Conservation (phyloP, 2,329 filamentous ascomycete species). For the Neurospora sp. region DNA sequence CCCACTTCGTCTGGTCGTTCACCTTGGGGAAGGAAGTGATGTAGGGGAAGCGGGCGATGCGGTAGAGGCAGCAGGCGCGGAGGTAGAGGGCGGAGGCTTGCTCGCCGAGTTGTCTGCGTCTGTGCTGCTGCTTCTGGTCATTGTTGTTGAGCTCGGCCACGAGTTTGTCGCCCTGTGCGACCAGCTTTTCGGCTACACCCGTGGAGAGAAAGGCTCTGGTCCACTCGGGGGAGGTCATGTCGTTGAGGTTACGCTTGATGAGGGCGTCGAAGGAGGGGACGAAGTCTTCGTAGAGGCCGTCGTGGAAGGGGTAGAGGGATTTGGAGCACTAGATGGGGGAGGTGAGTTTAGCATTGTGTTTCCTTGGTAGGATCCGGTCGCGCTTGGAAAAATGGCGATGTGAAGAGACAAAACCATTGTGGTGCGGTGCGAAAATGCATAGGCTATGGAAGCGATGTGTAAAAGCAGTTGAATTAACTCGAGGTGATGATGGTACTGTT, state of each 20-base stretch:
- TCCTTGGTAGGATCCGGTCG: neutral
- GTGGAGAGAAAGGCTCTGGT: constrained; percentile 50
- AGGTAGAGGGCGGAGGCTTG: constrained; percentile 55
- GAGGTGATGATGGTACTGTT: neutral
- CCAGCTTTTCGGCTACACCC: constrained; percentile 44
- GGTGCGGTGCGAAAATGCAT: neutral
- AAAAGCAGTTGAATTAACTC: neutral
- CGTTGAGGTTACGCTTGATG: constrained; percentile 51
- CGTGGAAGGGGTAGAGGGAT: constrained; percentile 66
- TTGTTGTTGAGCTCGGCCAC: constrained; percentile 33
- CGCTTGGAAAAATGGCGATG: neutral
- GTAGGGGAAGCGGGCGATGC: constrained; percentile 63
- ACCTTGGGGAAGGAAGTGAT: constrained; percentile 30
- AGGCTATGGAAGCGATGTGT: neutral
- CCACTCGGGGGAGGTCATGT: constrained; percentile 56
- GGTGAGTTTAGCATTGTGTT: neutral
- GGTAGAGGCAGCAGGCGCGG: constrained; percentile 63
- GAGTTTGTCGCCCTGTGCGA: constrained; percentile 40
- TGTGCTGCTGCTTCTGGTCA: neutral
- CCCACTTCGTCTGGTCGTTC: constrained; percentile 40
- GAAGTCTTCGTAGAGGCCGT: constrained; percentile 59
- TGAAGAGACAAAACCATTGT: neutral
- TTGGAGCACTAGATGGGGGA: constrained; percentile 36
- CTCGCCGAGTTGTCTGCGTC: constrained; percentile 17
- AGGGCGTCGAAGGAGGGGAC: constrained; percentile 57